Conservation (phyloP, 345 rosid species). For the Clausena lansium region DNA sequence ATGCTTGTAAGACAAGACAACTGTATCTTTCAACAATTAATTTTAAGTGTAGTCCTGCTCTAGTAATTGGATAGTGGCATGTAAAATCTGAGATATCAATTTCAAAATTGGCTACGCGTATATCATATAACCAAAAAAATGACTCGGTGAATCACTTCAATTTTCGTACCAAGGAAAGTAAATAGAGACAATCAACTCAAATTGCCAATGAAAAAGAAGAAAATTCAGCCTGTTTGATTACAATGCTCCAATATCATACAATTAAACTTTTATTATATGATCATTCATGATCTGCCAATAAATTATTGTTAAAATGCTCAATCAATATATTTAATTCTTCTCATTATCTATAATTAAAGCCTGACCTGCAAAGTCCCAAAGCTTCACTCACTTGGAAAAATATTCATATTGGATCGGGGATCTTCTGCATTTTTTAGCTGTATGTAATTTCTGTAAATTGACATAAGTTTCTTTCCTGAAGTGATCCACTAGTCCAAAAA, state of each 20-base stretch:
- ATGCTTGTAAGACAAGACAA: neutral
- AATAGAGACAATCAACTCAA: no score
- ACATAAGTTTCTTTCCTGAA: neutral
- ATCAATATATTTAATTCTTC: neutral
- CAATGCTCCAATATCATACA: neutral
- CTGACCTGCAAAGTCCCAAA: neutral
- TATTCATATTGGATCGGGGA: neutral
- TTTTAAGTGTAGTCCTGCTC: neutral
- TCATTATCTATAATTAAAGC: neutral
- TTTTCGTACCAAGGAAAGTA: no score
- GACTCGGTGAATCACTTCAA: neutral
- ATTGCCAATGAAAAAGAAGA: no score
- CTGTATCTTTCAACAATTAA: neutral
- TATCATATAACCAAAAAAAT: neutral
- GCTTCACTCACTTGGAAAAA: neutral
- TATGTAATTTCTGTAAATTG: neutral
- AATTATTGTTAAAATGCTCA: no score
- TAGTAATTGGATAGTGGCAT: neutral
- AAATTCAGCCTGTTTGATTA: no score
- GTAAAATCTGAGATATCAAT: neutral
- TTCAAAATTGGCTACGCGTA: neutral
- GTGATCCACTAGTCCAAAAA: neutral
- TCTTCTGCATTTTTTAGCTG: neutral
- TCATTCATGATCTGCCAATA: neutral
- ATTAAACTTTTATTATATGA: neutral